Evolutionary conservation across 1,284 basidiomycete genomes (phyloP), one percentile per base, ranked within the genome.

Genomic region (Apiotrichum montevideense): DNA sequence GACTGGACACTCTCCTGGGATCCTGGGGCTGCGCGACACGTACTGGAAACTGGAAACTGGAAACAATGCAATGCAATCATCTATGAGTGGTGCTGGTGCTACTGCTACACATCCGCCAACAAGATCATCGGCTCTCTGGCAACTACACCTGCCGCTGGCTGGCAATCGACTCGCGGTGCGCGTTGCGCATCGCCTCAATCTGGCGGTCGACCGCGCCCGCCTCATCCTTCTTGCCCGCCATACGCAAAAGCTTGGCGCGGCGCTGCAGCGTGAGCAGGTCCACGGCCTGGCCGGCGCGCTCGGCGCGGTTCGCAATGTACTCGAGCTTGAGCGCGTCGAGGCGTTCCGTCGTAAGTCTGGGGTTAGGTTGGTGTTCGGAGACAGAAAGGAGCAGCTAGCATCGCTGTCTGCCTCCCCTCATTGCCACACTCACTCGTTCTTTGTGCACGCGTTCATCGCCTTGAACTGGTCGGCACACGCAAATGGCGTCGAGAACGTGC

Each of bases 401-500:
- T 29, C 37, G 3, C 37, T 9, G 41, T 42, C 13, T 7, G 2
- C n/a, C 7, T 8, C 4, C 13, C 3, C 6, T 29, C 29, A 29
- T 29, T 29, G 29, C 29, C 29, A 29, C 2, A 82, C 86, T 73
- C 66, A 90, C 89, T 84, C 91, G 70, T 86, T 84, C 43, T 85
- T 71, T 82, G 94, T 86, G 71, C 91, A 95, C 3, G 83, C 80
- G 67, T 92, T 87, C 57, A 94, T 80, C 10, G 75, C 78, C 66
- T 83, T 86, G 59, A 89, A 82, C 67, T 86, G 81, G 33, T 79
- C 78, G 68, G 81, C 83, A 70, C 91, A 95, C 35, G 84, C 83
- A 86, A 90, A 95, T 9, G 86, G 86, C 32, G 92, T 84, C 3
- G 89, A 87, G 57, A 95, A 77, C 2, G 87, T 90, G 14, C 90